Conservation (phyloP, 192 early-diverging fungal species). For the Chytriomyces sp. region DNA sequence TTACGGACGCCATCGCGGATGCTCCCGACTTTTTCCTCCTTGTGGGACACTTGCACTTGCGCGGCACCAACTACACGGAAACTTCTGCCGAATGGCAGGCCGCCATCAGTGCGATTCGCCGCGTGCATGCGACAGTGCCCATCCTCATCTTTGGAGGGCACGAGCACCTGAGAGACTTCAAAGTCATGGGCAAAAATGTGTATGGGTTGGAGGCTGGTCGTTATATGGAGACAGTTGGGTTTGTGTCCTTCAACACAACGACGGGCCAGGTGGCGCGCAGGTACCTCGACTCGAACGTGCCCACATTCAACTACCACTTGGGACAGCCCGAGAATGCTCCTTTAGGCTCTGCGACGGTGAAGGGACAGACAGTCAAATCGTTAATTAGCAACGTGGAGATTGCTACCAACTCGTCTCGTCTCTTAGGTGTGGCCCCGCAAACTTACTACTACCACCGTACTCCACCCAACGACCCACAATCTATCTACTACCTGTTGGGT, state of each 20-base stretch:
- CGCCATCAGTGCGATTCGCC: constrained; percentile 51
- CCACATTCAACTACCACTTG: constrained; percentile 55
- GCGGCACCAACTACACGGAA: neutral
- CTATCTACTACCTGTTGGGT: constrained; percentile 31
- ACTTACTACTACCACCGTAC: constrained; percentile 50
- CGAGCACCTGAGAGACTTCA: constrained; percentile 53
- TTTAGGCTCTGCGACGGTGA: constrained; percentile 32
- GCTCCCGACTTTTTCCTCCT: constrained; percentile 55
- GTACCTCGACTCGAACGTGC: constrained; percentile 57
- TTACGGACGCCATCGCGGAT: constrained; percentile 48
- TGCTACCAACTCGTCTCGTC: constrained; percentile 35
- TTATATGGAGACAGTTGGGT: constrained; percentile 60
- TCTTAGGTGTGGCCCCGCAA: constrained; percentile 50
- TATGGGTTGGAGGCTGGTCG: constrained; percentile 51
- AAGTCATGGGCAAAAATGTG: constrained; percentile 45
- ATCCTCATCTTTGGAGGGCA: constrained; percentile 58
- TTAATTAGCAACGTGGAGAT: constrained; percentile 38
- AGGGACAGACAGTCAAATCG: constrained; percentile 40
- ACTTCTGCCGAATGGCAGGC: constrained; percentile 37
- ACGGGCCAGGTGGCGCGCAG: constrained; percentile 42
- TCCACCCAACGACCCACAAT: constrained; percentile 34
- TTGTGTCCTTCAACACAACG: constrained; percentile 48
- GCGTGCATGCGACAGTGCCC: constrained; percentile 45
- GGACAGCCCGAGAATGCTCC: constrained; percentile 24
- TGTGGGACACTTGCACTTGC: constrained; percentile 52